These are phyloP conservation scores for Metschnikowia orientalis DNA, from an alignment of 805 yeast genomes.

Conservation along the genomic window DNA sequence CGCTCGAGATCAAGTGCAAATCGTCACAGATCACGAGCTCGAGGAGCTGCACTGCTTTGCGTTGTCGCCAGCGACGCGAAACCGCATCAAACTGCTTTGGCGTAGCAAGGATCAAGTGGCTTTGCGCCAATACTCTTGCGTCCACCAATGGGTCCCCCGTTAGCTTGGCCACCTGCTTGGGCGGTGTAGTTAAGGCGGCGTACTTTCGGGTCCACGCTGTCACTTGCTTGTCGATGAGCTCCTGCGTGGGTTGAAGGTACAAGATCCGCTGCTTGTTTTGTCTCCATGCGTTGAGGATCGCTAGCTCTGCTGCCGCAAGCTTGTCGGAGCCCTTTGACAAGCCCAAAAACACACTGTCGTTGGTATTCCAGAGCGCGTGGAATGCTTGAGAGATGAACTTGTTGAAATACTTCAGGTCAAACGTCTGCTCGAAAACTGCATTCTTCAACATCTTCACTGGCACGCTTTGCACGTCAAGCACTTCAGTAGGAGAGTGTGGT, in stretches of 20 bases:
- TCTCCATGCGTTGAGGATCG: conserved; percentile 69
- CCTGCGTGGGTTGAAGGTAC: conserved; percentile 64
- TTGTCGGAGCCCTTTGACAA: conserved; percentile 75
- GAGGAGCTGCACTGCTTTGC: conserved; percentile 63
- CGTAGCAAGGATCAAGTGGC: conserved; percentile 71
- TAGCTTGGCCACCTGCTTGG: conserved; percentile 53
- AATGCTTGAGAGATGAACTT: conserved; percentile 70
- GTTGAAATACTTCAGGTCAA: conserved; percentile 56
- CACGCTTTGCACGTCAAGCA: conserved; percentile 49
- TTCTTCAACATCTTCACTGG: conserved; percentile 46
- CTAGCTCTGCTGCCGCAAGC: conserved; percentile 65
- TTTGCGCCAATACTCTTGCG: conserved; percentile 48
- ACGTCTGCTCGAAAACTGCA: conserved; percentile 44
- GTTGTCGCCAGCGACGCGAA: conserved; percentile 78
- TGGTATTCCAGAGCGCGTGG: conserved; percentile 51
- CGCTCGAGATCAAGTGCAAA: conserved; percentile 59
- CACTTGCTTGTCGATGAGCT: conserved; percentile 43
- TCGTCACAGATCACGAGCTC: conserved; percentile 73
- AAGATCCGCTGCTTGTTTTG: conserved; percentile 65
- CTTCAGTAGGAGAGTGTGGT: conserved; percentile 57
- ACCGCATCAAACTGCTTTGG: conserved; percentile 72
- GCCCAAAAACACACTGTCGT: conserved; percentile 63
- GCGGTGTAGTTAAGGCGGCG: conserved; percentile 44
- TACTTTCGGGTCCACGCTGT: conserved; percentile 54
- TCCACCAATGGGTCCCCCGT: conserved; percentile 52